Evolutionary conservation across 768 basidiomycete genomes (phyloP).

Genomic region (Auricularia heimuer): DNA sequence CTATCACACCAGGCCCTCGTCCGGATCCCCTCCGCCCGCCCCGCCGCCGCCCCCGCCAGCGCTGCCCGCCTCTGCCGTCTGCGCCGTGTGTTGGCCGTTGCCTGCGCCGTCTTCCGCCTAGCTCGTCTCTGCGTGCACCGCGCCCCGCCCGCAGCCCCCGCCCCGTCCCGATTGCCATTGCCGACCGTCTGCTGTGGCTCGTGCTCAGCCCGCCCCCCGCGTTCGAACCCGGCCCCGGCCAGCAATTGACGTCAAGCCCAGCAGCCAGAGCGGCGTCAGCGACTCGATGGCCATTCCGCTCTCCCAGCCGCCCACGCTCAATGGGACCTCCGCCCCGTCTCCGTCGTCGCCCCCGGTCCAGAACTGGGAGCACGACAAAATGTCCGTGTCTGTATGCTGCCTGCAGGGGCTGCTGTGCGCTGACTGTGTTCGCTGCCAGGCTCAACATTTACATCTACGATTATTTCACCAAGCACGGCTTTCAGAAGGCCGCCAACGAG

Average conservation of each 20-base stretch:
- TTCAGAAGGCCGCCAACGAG: conserved; percentile 58
- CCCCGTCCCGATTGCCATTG: no score
- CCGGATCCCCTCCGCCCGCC: conserved; percentile 17
- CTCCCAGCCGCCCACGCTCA: conserved; percentile 7
- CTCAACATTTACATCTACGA: conserved; percentile 86
- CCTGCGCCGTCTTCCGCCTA: no score
- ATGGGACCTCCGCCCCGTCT: conserved; percentile 6
- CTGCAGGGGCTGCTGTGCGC: neutral
- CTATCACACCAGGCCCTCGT: neutral
- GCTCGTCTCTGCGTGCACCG: no score
- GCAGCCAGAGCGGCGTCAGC: no score
- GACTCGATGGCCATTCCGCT: conserved; percentile 9
- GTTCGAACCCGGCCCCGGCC: no score
- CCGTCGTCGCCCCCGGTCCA: conserved; percentile 9
- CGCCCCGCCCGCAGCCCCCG: no score
- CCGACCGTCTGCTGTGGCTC: no score
- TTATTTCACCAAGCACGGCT: conserved; percentile 76
- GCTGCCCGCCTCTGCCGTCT: no score
- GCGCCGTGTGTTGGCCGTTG: no score
- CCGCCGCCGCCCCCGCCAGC: neutral
- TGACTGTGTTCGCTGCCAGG: conserved; percentile 31
- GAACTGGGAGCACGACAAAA: conserved; percentile 77
- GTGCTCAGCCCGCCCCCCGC: no score
- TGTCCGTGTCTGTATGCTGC: conserved; percentile 34
- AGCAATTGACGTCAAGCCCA: no score